Evolutionary conservation across 768 basidiomycete species (phyloP).

Genomic region (Naganishia antarctica): DNA sequence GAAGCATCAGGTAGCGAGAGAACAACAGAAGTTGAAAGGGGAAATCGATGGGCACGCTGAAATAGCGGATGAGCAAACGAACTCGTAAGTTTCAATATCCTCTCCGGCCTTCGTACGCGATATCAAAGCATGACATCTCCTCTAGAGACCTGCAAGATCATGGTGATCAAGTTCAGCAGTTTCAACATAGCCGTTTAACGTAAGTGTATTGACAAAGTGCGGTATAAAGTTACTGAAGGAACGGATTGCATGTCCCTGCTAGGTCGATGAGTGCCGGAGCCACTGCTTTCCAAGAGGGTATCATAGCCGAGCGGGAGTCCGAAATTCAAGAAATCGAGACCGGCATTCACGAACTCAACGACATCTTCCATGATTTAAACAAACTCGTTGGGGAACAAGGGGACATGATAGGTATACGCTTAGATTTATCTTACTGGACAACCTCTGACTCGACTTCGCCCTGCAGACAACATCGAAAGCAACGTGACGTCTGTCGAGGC

Average conservation of each 20-base stretch:
- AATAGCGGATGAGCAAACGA: not conserved
- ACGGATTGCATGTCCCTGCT: no score
- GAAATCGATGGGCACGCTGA: slow-evolving; percentile 50
- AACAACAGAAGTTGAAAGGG: slow-evolving; percentile 77
- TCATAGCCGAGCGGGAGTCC: slow-evolving; percentile 86
- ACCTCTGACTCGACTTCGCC: no score
- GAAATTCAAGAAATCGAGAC: slow-evolving; percentile 96
- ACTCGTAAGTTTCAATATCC: no score
- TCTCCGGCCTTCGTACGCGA: no score
- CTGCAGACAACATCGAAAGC: slow-evolving; percentile 83
- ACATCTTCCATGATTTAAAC: slow-evolving; percentile 94
- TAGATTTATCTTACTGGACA: no score
- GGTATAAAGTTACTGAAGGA: no score
- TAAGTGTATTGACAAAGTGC: no score
- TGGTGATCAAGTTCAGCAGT: not conserved
- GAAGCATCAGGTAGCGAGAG: slow-evolving; percentile 77
- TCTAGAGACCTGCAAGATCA: no score
- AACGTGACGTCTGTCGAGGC: slow-evolving; percentile 82
- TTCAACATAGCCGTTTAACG: not conserved
- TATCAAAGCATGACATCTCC: no score
- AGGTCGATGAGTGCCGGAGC: no score
- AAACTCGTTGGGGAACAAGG: slow-evolving; percentile 93
- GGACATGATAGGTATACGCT: slow-evolving; percentile 83
- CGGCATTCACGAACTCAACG: slow-evolving; percentile 89
- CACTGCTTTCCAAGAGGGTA: slow-evolving; percentile 93